phyloP scores from a whole-genome alignment of 306 rosid genomes.

The Gastrolobium villosum region DNA sequence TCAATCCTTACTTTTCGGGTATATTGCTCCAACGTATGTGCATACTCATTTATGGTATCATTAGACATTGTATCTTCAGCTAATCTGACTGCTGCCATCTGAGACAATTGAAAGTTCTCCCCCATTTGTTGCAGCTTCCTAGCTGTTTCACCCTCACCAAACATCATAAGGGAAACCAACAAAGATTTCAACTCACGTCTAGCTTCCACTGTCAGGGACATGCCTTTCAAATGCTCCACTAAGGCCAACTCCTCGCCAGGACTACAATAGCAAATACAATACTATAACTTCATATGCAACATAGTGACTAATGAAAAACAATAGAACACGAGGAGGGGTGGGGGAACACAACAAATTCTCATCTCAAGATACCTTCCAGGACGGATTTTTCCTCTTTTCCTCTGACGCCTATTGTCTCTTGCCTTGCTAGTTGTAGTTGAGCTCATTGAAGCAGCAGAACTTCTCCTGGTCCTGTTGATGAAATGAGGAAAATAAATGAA shows the following conservation, averaged over 20 bases:
- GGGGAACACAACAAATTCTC: constrained; percentile 1
- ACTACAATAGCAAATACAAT: constrained; percentile 58
- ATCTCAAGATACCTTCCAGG: constrained; percentile 83
- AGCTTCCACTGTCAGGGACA: constrained; percentile 74
- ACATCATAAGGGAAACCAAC: constrained; percentile 78
- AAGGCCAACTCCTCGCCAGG: constrained; percentile 93
- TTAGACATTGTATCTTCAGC: constrained; percentile 78
- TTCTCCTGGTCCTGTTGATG: constrained; percentile 74
- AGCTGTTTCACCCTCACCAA: constrained; percentile 84
- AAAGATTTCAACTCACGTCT: constrained; percentile 80
- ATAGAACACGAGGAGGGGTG: not conserved
- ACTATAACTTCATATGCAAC: constrained; percentile 29
- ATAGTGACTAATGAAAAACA: constrained; percentile 17
- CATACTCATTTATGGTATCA: constrained; percentile 71
- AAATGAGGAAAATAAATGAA: constrained; percentile 49
- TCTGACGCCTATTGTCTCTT: constrained; percentile 87
- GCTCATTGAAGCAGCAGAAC: constrained; percentile 69
- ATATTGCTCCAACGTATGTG: constrained; percentile 82
- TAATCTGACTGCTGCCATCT: constrained; percentile 82
- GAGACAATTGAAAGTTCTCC: constrained; percentile 85
- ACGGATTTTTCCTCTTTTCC: constrained; percentile 94
- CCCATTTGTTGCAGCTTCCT: constrained; percentile 83
- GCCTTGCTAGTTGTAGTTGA: constrained; percentile 84
- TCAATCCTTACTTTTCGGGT: constrained; percentile 59
- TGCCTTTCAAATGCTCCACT: constrained; percentile 90